Base-by-base conservation (phyloP, 331 rosid genomes). In the Stylosanthes scabra region DNA sequence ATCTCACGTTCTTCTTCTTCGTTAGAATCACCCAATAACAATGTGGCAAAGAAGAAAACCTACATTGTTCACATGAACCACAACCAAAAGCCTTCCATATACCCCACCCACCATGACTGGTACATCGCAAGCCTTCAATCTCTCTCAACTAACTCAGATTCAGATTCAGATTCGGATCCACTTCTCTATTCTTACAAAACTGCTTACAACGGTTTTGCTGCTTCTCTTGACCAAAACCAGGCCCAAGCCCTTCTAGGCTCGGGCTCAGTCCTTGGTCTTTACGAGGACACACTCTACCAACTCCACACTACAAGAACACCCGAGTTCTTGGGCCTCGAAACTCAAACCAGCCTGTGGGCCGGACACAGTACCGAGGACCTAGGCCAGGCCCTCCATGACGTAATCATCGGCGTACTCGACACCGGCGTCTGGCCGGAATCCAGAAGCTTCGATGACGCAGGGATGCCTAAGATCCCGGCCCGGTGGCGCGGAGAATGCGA, bases 241-340 rank as follows among this genome's bases (percentile, higher is more conserved):
- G 91, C 74, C 4, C 79, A 85, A n/a, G 10, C 55, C 0, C 91
- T 93, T 2, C 85, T 83, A 54, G 68, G 70, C 73, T 87, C 95
- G 37, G 87, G 82, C 10, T 62, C 81, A 0, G 96, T 90, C 29
- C 45, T 88, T 20, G 98, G 83, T 1, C 79, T 93, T 0, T 90
- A 81, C 42, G 93, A 87, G 50, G 98, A 93, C 50, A 74, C 91
- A 0, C 40, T 88, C 0, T 90, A 93, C 72, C 47, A 74, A 4
- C 91, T 93, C 14, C 97, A 93, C 80, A 93, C 98, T 5, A 93
- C 98, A 12, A 88, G 97, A 5, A 90, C 96, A 2, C 98, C 98
- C 0, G 86, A 81, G 68, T 93, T 93, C 20, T 71, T 93, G 0
- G 98, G 98, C 0, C 79, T 93, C 0, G 86, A 90, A 29, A 49